These are phyloP conservation scores for Trichoderma reesei DNA, from an alignment of 495 filamentous ascomycete genomes.

Conservation along the genomic window DNA sequence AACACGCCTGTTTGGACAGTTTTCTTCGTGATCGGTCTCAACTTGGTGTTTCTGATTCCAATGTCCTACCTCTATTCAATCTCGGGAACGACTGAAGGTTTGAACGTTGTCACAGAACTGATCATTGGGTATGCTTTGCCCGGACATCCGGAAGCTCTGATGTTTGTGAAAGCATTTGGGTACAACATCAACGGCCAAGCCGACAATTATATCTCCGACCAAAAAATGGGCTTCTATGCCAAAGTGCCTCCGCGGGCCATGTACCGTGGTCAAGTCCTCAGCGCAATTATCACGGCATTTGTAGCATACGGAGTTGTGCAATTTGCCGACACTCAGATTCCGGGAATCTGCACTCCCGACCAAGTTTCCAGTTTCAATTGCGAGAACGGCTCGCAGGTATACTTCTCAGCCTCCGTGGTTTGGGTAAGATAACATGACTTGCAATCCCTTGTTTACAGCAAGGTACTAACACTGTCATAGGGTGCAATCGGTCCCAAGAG, in stretches of 20 bases:
- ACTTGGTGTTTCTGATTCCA: constrained; percentile 29
- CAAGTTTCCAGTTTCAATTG: constrained; percentile 32
- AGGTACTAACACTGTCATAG: background rate
- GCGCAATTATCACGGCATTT: constrained; percentile 29
- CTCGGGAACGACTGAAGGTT: constrained; percentile 31
- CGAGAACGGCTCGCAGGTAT: constrained; percentile 29
- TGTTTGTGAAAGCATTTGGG: constrained; percentile 35
- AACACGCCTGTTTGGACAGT: constrained; percentile 27
- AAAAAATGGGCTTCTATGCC: constrained; percentile 36
- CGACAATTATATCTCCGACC: constrained; percentile 26
- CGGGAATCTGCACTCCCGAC: constrained; percentile 27
- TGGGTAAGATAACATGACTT: constrained; percentile 19
- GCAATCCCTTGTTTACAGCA: background rate
- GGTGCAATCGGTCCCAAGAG: constrained; percentile 1
- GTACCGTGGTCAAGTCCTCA: constrained; percentile 33
- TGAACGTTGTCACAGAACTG: constrained; percentile 36
- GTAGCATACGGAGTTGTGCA: constrained; percentile 27
- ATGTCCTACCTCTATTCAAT: constrained; percentile 29
- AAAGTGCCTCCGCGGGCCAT: constrained; percentile 27
- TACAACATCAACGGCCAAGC: constrained; percentile 33
- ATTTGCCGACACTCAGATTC: constrained; percentile 31
- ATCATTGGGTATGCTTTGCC: constrained; percentile 30
- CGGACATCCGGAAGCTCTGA: constrained; percentile 34
- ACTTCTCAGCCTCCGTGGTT: constrained; percentile 36
- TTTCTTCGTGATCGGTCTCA: constrained; percentile 28